Percentiles rank a stretch among this genome's conserved stretches.
Evolutionary conservation across 2,329 filamentous ascomycete genomes (phyloP).

Genomic region (Magnaporthales sp.): DNA sequence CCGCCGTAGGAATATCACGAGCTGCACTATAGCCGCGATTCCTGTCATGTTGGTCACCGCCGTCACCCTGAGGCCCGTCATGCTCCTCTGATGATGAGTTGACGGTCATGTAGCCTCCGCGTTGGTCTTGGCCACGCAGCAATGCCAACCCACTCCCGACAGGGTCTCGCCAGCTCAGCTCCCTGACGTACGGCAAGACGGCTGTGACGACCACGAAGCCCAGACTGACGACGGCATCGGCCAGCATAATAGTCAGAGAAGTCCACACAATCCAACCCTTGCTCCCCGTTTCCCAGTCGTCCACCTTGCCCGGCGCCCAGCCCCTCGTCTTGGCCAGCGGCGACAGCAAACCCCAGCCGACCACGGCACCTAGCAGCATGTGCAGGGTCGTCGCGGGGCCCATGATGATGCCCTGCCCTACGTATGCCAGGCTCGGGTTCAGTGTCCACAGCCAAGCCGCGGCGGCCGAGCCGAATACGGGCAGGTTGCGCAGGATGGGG

Average conservation of each 20-base stretch:
- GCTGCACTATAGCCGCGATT: not conserved
- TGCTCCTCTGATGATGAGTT: not conserved
- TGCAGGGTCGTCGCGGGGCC: slow-evolving; percentile 89
- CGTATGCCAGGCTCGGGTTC: slow-evolving; percentile 93
- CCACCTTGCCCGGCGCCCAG: slow-evolving; percentile 83
- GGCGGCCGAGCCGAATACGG: slow-evolving; percentile 68
- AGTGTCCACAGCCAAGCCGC: slow-evolving; percentile 87
- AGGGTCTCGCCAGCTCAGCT: not conserved
- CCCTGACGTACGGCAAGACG: not conserved
- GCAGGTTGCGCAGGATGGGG: slow-evolving; percentile 75
- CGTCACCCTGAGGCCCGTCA: not conserved
- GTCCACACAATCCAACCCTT: slow-evolving; percentile 99
- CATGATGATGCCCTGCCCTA: slow-evolving; percentile 98
- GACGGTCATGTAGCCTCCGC: not conserved
- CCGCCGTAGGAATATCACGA: slow-evolving; percentile 21
- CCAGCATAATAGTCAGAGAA: slow-evolving; percentile 91
- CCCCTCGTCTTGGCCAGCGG: slow-evolving; percentile 76
- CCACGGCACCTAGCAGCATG: slow-evolving; percentile 82
- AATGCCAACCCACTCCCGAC: not conserved
- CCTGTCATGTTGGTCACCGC: not conserved
- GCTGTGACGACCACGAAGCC: slow-evolving; percentile 61
- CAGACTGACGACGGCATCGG: slow-evolving; percentile 83
- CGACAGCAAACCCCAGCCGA: slow-evolving; percentile 88
- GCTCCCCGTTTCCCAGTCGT: slow-evolving; percentile 84
- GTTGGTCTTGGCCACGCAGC: not conserved